These are phyloP conservation scores for Hyaloscypha bicolor DNA, from an alignment of 495 filamentous ascomycete genomes.

Conservation along the genomic window DNA sequence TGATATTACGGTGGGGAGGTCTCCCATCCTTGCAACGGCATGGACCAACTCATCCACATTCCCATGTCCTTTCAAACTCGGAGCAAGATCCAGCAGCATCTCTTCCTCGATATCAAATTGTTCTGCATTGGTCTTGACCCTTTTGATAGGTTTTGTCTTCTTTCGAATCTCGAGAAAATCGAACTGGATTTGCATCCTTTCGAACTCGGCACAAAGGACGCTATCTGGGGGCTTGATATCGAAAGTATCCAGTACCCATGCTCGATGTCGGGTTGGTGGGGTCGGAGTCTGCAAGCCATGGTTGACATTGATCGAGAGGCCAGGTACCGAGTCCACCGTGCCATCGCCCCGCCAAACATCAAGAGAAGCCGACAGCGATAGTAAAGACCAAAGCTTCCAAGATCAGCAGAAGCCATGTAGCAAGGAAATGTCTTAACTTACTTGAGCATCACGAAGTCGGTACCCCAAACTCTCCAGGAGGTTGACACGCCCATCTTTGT, in stretches of 20 bases:
- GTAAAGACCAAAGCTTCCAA: slow-evolving; percentile 28
- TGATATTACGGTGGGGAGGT: neutral
- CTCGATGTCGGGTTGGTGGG: neutral
- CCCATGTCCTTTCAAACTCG: neutral
- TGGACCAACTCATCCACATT: neutral
- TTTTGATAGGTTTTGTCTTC: neutral
- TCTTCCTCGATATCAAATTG: neutral
- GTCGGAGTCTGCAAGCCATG: neutral
- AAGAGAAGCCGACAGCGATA: slow-evolving; percentile 21
- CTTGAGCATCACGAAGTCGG: slow-evolving; percentile 24
- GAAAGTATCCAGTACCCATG: slow-evolving; percentile 7
- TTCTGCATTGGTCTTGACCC: neutral
- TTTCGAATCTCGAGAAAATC: slow-evolving; percentile 7
- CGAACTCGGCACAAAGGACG: slow-evolving; percentile 19
- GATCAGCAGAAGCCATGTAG: slow-evolving; percentile 12
- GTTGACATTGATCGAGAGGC: slow-evolving; percentile 23
- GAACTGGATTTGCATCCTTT: slow-evolving; percentile 15
- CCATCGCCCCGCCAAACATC: neutral
- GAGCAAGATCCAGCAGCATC: slow-evolving; percentile 1
- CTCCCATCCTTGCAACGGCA: neutral
- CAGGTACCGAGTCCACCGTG: neutral
- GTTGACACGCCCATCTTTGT: neutral
- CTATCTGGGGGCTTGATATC: slow-evolving; percentile 13
- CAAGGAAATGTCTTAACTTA: slow-evolving; percentile 9
- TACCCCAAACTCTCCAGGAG: slow-evolving; percentile 17